Conservation (phyloP, 2,329 filamentous ascomycete species). For the Ilyonectria mors-panacis region DNA sequence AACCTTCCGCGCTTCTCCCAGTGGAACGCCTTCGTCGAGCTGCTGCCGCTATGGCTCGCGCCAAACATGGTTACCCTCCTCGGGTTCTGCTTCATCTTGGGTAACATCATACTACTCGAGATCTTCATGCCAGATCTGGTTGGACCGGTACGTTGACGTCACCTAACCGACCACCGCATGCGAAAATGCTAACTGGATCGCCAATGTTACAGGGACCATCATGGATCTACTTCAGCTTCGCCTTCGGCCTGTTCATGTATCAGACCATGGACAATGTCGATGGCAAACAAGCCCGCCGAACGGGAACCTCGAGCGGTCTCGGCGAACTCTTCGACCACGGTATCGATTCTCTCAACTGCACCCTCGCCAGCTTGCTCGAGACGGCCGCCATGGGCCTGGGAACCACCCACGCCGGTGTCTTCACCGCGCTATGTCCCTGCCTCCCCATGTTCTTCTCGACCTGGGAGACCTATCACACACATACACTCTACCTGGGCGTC, state of each 20-base stretch:
- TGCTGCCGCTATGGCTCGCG: constrained; percentile 95
- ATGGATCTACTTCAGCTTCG: constrained; percentile 97
- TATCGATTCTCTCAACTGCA: constrained; percentile 98
- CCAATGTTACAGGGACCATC: constrained; percentile 74
- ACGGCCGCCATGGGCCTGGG: constrained; percentile 95
- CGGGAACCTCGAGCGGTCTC: constrained; percentile 93
- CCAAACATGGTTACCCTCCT: constrained; percentile 98
- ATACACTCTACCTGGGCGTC: constrained; percentile 95
- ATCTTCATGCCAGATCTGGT: constrained; percentile 91
- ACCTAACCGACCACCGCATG: background rate
- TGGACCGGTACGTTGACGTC: constrained; percentile 78
- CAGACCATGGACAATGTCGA: constrained; percentile 99
- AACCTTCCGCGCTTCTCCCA: constrained; percentile 57
- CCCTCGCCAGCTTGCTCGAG: constrained; percentile 90
- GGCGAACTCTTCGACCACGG: constrained; percentile 99
- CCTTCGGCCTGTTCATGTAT: constrained; percentile 97
- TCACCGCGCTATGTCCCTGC: constrained; percentile 91
- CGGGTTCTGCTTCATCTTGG: constrained; percentile 94
- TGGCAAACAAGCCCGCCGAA: constrained; percentile 95
- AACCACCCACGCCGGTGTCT: constrained; percentile 85
- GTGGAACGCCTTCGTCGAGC: constrained; percentile 97
- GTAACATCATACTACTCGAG: constrained; percentile 81
- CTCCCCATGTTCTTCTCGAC: constrained; percentile 99
- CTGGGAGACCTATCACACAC: constrained; percentile 99
- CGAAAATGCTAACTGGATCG: constrained; percentile 29